Base-by-base conservation (phyloP, 768 basidiomycete genomes). In the Trametes cinnabarina region DNA sequence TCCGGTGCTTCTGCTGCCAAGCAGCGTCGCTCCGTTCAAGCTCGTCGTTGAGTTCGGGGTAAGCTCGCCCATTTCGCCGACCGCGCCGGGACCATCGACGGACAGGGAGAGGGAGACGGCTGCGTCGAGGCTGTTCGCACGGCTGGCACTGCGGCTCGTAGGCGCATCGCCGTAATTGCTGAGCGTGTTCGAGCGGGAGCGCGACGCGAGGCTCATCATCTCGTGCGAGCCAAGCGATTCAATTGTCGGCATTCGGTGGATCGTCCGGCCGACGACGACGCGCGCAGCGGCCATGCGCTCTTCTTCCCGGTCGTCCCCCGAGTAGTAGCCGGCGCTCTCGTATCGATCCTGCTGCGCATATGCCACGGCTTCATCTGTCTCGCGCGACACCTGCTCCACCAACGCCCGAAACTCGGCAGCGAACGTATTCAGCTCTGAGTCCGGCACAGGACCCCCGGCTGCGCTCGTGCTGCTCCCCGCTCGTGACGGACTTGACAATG, bases 221-320 rank as follows among this genome's bases (percentile, higher is more conserved):
- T 92, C 89, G 49, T 81, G 78, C 17, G 85, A 87, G 39, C 87
- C 88, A 69, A 90, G 77, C 41, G 83, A 85, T 68, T 90, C 88
- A 60, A 91, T 91, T 26, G 90, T 91, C 19, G 88, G 85, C 89
- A 92, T 90, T 37, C 90, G 86, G 50, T 80, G 77, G 42, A 91
- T 78, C 64, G 77, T 81, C 22, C 80, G 76, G 51, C 88, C 86
- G 54, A 92, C 73, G 47, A 91, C 77, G 28, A 90, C 74, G 51
- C 80, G 77, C 55, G 80, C 77, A 37, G 82, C 82, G 20, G 77
- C 74, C 37, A 15, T 74, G 30, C 12, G 7, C 30, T 32, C 30
- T 12, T 7, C 74, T 44, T 58, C 51, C 32, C 53, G 35, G 46
- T 49, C 47, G n/a, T 47, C 23, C 47, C 42, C 37, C 26, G 47